Evolutionary conservation across 441 rosid species (phyloP).

Genomic region (Erodium trifolium): DNA sequence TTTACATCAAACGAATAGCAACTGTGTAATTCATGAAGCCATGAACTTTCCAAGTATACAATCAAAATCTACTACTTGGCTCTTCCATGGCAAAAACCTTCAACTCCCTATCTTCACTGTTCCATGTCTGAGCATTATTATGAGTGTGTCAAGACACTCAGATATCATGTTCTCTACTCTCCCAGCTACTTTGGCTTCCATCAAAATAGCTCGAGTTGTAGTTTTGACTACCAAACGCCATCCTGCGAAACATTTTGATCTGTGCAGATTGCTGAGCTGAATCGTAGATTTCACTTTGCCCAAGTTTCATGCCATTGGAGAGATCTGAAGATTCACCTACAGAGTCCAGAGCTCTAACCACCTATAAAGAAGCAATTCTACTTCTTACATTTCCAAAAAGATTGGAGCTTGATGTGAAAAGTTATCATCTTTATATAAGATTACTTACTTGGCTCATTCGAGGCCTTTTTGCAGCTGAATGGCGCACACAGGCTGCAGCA

Average conservation of each 20-base stretch:
- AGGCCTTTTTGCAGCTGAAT: conserved; percentile 78
- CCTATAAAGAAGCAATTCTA: conserved; percentile 25
- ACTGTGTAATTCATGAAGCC: background rate
- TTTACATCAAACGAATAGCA: background rate
- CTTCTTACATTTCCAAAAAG: background rate
- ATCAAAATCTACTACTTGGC: background rate
- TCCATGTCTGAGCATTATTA: background rate
- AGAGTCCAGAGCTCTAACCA: conserved; percentile 74
- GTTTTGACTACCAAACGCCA: conserved; percentile 92
- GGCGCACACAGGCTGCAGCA: conserved; percentile 82
- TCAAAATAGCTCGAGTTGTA: conserved; percentile 56
- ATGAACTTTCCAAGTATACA: background rate
- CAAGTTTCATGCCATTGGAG: conserved; percentile 81
- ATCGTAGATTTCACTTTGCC: conserved; percentile 66
- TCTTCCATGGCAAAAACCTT: background rate
- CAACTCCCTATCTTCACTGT: background rate
- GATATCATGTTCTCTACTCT: conserved; percentile 35
- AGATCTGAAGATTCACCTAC: conserved; percentile 63
- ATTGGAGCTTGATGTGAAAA: background rate
- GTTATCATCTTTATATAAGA: too few species aligned
- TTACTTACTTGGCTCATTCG: conserved; percentile 71
- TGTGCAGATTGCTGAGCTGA: conserved; percentile 80
- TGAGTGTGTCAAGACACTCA: background rate
- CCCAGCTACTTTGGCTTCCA: conserved; percentile 65
- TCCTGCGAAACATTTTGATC: conserved; percentile 73